Percentiles rank a stretch among this genome's conserved stretches.
Evolutionary conservation across 2,329 filamentous ascomycete species (phyloP).

Genomic region (Stagonosporopsis vannaccii): DNA sequence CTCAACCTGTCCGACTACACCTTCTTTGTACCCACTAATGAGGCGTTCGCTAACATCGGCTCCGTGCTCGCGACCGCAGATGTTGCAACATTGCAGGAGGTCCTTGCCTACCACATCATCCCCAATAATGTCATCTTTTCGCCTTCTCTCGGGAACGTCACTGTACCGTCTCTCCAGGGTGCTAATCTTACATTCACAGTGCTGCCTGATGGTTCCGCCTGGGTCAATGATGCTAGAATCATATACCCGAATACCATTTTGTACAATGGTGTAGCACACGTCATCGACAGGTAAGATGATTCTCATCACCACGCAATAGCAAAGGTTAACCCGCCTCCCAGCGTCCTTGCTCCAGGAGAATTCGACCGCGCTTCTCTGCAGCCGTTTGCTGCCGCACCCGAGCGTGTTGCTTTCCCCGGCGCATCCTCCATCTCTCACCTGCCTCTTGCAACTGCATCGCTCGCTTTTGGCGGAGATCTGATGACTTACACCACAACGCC

Average conservation of each 20-base stretch:
- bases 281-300: slow-evolving; percentile 30
- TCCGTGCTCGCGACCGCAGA: slow-evolving; percentile 31
- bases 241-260: slow-evolving; percentile 34
- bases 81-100: slow-evolving; percentile 28
- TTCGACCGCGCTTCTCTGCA: slow-evolving; percentile 31
- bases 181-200: slow-evolving; percentile 34
- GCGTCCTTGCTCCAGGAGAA: slow-evolving; percentile 24
- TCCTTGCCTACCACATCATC: slow-evolving; percentile 38
- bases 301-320: too few relatives aligned
- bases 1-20: slow-evolving; percentile 69
- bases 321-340: slow-evolving; percentile 6
- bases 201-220: slow-evolving; percentile 32
- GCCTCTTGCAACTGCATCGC: slow-evolving; percentile 25
- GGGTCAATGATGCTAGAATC: slow-evolving; percentile 36
- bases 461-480: slow-evolving; percentile 31
- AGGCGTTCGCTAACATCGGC: slow-evolving; percentile 70
- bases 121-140: slow-evolving; percentile 38
- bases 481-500: slow-evolving; percentile 37
- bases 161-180: slow-evolving; percentile 32
- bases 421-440: slow-evolving; percentile 26
- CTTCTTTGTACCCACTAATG: slow-evolving; percentile 78
- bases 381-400: slow-evolving; percentile 23
- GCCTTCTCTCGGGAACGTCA: slow-evolving; percentile 33
- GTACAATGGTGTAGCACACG: slow-evolving; percentile 37
- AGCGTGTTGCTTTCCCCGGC: slow-evolving; percentile 34